A percentile compares a stretch with the other conserved stretches of the same genome.
Evolutionary conservation across 1,284 basidiomycete genomes (phyloP).

Genomic region (Puccinia novopanici): DNA sequence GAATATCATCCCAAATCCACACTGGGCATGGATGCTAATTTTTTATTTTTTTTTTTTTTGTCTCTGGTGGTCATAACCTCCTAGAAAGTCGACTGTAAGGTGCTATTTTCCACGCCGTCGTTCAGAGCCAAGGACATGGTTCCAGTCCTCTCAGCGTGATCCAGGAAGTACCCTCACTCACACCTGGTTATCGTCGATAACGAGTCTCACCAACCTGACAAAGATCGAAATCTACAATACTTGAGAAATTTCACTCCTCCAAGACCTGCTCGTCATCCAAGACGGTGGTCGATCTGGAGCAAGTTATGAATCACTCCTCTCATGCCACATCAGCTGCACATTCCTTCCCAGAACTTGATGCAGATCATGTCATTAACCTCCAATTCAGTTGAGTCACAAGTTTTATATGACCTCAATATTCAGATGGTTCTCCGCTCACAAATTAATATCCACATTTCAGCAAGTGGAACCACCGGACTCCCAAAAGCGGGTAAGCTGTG

Average conservation of each 20-base stretch:
- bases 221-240: conserved; percentile 7
- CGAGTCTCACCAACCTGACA: neutral
- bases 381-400: conserved; percentile 44
- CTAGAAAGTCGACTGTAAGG: conserved; percentile 44
- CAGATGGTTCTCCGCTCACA: neutral
- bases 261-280: neutral
- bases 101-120: conserved; percentile 28
- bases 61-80: neutral
- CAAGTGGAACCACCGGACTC: conserved; percentile 23
- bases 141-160: conserved; percentile 14
- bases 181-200: conserved; percentile 27
- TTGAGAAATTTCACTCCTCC: neutral
- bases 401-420: neutral
- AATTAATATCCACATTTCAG: neutral
- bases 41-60: neutral
- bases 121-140: conserved; percentile 27
- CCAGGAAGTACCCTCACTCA: conserved; percentile 6
- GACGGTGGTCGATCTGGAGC: conserved; percentile 10
- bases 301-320: neutral
- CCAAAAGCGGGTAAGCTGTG: conserved; percentile 25
- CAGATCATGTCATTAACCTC: conserved; percentile 31
- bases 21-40: neutral
- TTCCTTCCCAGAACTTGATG: neutral
- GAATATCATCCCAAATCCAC: neutral
- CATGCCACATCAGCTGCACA: neutral